Base-by-base conservation (phyloP, 2,329 filamentous ascomycete genomes). In the Colletotrichum musae region DNA sequence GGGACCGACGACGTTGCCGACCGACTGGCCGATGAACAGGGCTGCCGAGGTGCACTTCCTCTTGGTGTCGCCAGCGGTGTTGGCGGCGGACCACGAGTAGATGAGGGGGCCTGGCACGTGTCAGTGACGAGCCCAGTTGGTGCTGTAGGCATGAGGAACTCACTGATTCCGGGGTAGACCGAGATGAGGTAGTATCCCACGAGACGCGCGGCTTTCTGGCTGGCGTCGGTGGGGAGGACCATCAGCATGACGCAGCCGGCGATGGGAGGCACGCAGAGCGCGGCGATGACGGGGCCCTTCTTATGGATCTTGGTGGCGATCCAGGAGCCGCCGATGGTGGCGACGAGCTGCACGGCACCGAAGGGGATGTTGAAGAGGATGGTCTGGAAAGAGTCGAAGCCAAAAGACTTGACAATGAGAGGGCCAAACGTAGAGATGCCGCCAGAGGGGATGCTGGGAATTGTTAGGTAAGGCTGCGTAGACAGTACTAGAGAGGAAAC, bases 21-120 rank as follows among this genome's bases (percentile, higher is more conserved):
- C 85, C 58, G 87, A 89, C 72, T 88, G 86, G 6, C 89, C 89
- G 28, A 91, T 82, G 71, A 92, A 90, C 39, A 72, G 78, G 15
- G 89, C 84, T 2, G 83, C 88, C 0, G 89, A 91, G 0, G 87
- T 91, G 2, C 88, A 85, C 74, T 92, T 92, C 70, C 89, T 86
- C 76, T 92, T 92, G 0, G 90, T 92, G 68, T 92, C 89, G 0
- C 90, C 90, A 2, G 84, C 90, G 0, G 90, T 89, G 71, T 90
- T 90, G 58, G 88, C 86, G 0, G 84, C 84, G 0, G 83, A 85
- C 86, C 86, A 89, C 0, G 85, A 84, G 74, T 88, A 89, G 24
- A 89, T 85, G 61, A 89, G 77, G 0, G 87, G 89, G 2, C 88
- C 85, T 71, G 6, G 5, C 3, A 36, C 32, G 47, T n/a, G n/a